Evolutionary conservation across 2,329 filamentous ascomycete genomes (phyloP).

Genomic region (Thelonectria olida): DNA sequence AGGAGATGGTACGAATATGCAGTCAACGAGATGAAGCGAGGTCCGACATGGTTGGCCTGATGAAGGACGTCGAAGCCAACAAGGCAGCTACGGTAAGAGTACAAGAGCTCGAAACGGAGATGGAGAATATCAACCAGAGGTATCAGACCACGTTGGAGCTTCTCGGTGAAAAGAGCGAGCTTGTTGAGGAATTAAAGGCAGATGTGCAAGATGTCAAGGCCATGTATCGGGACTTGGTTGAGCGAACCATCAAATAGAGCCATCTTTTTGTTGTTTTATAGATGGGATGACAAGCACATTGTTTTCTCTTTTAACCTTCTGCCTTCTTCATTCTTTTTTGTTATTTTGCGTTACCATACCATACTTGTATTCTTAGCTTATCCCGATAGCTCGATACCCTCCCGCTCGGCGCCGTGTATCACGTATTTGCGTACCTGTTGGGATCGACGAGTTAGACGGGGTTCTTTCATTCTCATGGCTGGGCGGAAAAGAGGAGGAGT

Average conservation of each 20-base stretch:
- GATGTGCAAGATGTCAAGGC: constrained; percentile 94
- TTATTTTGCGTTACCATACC: background rate
- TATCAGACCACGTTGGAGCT: constrained; percentile 94
- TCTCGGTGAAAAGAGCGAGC: constrained; percentile 95
- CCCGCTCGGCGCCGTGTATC: constrained; percentile 78
- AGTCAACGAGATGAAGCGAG: constrained; percentile 91
- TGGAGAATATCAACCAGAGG: constrained; percentile 75
- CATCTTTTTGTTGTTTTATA: constrained; percentile 12
- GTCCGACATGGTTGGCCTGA: constrained; percentile 88
- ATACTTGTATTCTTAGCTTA: constrained; percentile 37
- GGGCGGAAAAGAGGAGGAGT: constrained; percentile 10
- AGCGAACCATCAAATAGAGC: constrained; percentile 77
- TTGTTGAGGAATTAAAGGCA: constrained; percentile 87
- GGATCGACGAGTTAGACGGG: constrained; percentile 32
- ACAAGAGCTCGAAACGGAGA: constrained; percentile 71
- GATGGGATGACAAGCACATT: constrained; percentile 10
- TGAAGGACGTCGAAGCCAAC: constrained; percentile 84
- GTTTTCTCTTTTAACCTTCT: constrained; percentile 19
- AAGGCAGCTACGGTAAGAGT: constrained; percentile 68
- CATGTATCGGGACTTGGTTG: constrained; percentile 93
- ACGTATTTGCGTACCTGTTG: constrained; percentile 81
- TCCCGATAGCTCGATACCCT: constrained; percentile 73
- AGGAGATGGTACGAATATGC: constrained; percentile 83
- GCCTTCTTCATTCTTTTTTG: constrained; percentile 14
- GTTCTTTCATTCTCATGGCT: constrained; percentile 25